These are phyloP conservation scores for Pythium monospermum DNA, from an alignment of 352 stramenopile species.

Conservation along the genomic window DNA sequence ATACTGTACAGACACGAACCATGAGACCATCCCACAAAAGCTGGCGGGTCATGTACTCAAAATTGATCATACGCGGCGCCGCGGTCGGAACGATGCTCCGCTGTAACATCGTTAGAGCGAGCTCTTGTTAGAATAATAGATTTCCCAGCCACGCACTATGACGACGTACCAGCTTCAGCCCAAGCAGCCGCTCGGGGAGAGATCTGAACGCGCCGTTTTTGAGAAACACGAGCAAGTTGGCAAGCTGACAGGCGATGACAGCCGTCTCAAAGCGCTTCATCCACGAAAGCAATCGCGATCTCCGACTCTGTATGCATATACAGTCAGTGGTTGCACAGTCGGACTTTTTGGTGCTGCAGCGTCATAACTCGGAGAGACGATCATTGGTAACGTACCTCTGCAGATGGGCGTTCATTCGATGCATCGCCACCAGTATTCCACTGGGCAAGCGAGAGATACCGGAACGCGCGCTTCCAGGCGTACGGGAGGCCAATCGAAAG, in stretches of 20 bases:
- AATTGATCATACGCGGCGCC: slow-evolving; percentile 68
- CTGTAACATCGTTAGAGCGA: too few species aligned
- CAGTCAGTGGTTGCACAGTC: too few species aligned
- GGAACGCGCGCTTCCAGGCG: slow-evolving; percentile 67
- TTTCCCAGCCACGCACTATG: too few species aligned
- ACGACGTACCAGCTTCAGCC: slow-evolving; percentile 57
- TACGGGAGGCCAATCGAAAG: slow-evolving; percentile 71
- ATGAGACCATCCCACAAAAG: slow-evolving; percentile 80
- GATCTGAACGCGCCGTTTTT: slow-evolving; percentile 66
- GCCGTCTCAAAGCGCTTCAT: slow-evolving; percentile 78
- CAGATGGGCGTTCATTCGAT: too few species aligned
- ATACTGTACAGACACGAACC: slow-evolving; percentile 31
- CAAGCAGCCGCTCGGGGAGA: slow-evolving; percentile 63
- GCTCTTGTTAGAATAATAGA: too few species aligned
- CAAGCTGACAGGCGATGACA: slow-evolving; percentile 58
- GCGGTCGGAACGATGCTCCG: slow-evolving; percentile 51
- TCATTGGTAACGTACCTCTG: too few species aligned
- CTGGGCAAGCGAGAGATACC: slow-evolving; percentile 48
- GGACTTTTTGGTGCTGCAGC: too few species aligned
- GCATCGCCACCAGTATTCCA: slow-evolving; percentile 33
- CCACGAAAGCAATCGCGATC: slow-evolving; percentile 30
- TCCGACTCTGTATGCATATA: slow-evolving; percentile 12
- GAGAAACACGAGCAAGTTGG: slow-evolving; percentile 70
- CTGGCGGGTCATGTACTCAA: slow-evolving; percentile 85
- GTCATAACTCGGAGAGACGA: too few species aligned